These are phyloP conservation scores for Rhodotorula graminis DNA, from an alignment of 768 basidiomycete genomes.

Conservation along the genomic window DNA sequence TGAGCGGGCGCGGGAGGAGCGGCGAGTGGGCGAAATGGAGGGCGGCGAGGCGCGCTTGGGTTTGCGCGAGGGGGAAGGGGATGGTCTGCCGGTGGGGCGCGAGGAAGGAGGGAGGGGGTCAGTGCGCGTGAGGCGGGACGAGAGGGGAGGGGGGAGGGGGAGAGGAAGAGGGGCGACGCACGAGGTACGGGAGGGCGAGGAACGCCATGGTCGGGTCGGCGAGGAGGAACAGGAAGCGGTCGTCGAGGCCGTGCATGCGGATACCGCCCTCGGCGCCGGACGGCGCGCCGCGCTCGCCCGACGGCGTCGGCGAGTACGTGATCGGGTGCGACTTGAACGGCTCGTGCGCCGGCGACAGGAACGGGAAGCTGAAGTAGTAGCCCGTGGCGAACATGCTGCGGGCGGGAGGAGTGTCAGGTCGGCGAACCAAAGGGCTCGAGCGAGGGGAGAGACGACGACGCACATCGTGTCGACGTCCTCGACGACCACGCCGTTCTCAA, in stretches of 20 bases:
- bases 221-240: constrained; percentile 46
- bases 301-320: constrained; percentile 12
- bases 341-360: constrained; percentile 41
- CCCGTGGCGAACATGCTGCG: constrained; percentile 49
- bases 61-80: constrained; percentile 38
- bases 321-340: constrained; percentile 43
- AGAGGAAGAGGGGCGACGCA: not conserved
- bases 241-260: constrained; percentile 46
- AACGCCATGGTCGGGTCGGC: constrained; percentile 46
- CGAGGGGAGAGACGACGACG: not conserved
- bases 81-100: constrained; percentile 12
- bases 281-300: constrained; percentile 12
- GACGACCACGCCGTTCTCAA: constrained; percentile 40
- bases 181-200: constrained; percentile 43
- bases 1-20: not conserved
- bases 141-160: no score
- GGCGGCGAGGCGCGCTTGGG: constrained; percentile 31
- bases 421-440: not conserved
- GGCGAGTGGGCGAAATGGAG: constrained; percentile 10
- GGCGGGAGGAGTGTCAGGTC: not conserved
- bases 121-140: not conserved
- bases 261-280: constrained; percentile 41
- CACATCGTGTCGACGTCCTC: constrained; percentile 45
- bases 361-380: constrained; percentile 48
- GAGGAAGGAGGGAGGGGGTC: no score